phyloP scores from a whole-genome alignment of 106 monocot genomes.

The Acorus gramineus region DNA sequence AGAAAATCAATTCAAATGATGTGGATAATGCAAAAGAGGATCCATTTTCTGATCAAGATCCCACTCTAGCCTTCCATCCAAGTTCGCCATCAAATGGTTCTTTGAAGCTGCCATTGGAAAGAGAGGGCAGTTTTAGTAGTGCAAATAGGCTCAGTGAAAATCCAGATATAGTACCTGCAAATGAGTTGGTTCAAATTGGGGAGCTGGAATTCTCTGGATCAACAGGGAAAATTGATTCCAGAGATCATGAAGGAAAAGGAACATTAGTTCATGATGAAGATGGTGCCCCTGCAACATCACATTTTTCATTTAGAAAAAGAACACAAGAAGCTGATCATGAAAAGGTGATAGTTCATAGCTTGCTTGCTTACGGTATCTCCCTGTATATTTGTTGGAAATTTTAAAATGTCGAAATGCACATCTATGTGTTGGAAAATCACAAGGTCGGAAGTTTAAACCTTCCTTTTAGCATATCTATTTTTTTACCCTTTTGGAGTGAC shows the following conservation, averaged over 20 bases:
- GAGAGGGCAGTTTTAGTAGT: slow-evolving; percentile 15
- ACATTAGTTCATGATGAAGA: slow-evolving; percentile 33
- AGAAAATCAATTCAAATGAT: slow-evolving; percentile 9
- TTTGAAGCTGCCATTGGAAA: slow-evolving; percentile 2
- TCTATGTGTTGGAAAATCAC: no score
- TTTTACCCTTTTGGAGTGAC: slow-evolving; percentile 1
- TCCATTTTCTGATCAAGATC: slow-evolving; percentile 47
- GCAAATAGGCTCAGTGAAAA: slow-evolving; percentile 9
- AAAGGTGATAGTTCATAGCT: slow-evolving; percentile 39
- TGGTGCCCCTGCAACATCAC: slow-evolving; percentile 5
- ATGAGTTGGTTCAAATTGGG: slow-evolving; percentile 20
- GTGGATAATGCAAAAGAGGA: slow-evolving; percentile 34
- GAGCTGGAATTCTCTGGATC: slow-evolving; percentile 8
- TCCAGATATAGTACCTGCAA: slow-evolving; percentile 5
- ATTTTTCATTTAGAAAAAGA: slow-evolving; percentile 62
- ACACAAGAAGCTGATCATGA: slow-evolving; percentile 28
- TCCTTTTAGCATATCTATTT: neutral
- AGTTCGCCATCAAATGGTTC: slow-evolving; percentile 9
- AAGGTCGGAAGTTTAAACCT: no score
- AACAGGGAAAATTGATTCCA: slow-evolving; percentile 10
- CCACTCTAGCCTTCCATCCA: slow-evolving; percentile 40
- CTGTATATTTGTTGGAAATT: neutral
- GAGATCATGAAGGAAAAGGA: slow-evolving; percentile 26
- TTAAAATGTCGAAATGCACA: no score
- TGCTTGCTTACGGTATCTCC: neutral